Conservation (phyloP, 805 yeast species). For the Debaryomyces maramus region DNA sequence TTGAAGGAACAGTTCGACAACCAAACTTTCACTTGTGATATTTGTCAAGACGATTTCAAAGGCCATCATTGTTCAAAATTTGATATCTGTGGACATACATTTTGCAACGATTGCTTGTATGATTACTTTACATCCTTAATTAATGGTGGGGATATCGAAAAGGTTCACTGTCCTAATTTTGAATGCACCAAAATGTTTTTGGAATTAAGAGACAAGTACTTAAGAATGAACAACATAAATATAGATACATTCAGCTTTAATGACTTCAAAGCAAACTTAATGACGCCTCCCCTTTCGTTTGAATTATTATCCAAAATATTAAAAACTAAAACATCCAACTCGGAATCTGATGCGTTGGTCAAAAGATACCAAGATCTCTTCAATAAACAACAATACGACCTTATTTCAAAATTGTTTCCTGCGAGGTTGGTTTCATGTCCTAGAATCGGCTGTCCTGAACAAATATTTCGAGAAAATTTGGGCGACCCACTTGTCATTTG, state of each 20-base stretch:
- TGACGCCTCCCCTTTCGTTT: constrained; percentile 41
- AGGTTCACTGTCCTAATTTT: constrained; percentile 59
- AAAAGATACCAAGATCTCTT: constrained; percentile 41
- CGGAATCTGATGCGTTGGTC: constrained; percentile 21
- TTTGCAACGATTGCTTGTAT: constrained; percentile 47
- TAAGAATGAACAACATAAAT: constrained; percentile 14
- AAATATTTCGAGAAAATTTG: constrained; percentile 48
- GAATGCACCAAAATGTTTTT: constrained; percentile 38
- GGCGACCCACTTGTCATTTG: constrained; percentile 52
- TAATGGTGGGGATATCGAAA: constrained; percentile 47
- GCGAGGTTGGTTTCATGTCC: constrained; percentile 53
- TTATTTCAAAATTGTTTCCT: constrained; percentile 47
- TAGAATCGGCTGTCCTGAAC: constrained; percentile 40
- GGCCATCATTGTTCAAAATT: constrained; percentile 42
- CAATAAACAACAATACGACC: constrained; percentile 40
- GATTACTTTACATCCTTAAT: constrained; percentile 46
- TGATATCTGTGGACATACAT: constrained; percentile 48
- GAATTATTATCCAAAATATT: constrained; percentile 34
- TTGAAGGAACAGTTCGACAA: constrained; percentile 26
- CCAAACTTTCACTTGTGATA: constrained; percentile 51
- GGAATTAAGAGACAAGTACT: constrained; percentile 15
- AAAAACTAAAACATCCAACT: constrained; percentile 4
- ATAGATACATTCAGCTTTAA: constrained; percentile 20
- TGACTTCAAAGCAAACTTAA: constrained; percentile 36
- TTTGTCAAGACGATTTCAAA: constrained; percentile 51